phyloP scores from a whole-genome alignment of 371 early-diverging fungal genomes.

The Lichtheimia ornata region DNA sequence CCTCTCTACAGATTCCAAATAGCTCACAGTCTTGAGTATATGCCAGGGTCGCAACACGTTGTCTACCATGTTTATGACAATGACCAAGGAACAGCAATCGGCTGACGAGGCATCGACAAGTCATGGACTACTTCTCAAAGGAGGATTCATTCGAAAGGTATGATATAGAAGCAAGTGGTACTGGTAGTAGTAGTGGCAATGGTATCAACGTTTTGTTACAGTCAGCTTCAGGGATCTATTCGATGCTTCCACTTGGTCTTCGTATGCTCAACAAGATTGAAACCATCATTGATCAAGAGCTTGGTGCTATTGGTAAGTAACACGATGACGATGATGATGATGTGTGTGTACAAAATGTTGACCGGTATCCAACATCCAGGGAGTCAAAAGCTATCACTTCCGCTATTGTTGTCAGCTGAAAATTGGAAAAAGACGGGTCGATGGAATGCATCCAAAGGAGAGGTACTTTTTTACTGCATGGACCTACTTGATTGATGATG shows the following conservation, averaged over 20 bases:
- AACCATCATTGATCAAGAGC: slow-evolving; percentile 78
- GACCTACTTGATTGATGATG: neutral
- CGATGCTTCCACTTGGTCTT: slow-evolving; percentile 78
- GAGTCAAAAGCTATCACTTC: slow-evolving; percentile 76
- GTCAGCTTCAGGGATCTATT: slow-evolving; percentile 83
- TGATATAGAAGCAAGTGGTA: too few relatives aligned
- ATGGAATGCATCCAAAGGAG: slow-evolving; percentile 72
- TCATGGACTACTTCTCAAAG: slow-evolving; percentile 6
- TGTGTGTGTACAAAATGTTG: too few relatives aligned
- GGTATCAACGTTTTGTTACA: slow-evolving; percentile 14
- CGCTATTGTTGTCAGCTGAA: slow-evolving; percentile 66
- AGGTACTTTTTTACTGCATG: slow-evolving; percentile 35
- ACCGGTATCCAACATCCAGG: slow-evolving; percentile 29
- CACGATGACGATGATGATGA: neutral
- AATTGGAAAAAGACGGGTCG: slow-evolving; percentile 82
- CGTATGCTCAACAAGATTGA: slow-evolving; percentile 76
- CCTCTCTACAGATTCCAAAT: neutral
- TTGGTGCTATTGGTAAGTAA: slow-evolving; percentile 64
- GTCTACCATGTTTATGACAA: slow-evolving; percentile 11
- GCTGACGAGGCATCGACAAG: slow-evolving; percentile 8
- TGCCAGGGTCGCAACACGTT: slow-evolving; percentile 12
- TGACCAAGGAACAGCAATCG: slow-evolving; percentile 10
- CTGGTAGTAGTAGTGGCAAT: neutral
- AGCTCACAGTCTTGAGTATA: neutral
- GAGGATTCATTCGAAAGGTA: slow-evolving; percentile 10